phyloP scores from a whole-genome alignment of 2,329 filamentous ascomycete genomes.

The Ophiostoma ips region DNA sequence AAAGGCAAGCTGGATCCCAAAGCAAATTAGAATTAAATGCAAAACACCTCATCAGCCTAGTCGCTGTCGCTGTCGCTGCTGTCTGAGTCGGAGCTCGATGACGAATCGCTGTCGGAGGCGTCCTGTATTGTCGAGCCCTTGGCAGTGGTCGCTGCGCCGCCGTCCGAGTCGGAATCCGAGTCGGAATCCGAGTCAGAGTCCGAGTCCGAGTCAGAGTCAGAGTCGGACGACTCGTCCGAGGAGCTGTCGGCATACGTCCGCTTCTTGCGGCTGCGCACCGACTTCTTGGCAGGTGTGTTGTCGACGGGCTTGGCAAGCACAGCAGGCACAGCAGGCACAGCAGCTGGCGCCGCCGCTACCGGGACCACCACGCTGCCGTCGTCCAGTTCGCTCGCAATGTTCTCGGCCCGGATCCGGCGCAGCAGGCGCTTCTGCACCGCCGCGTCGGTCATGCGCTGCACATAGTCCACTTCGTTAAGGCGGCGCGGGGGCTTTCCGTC shows the following conservation, averaged over 20 bases:
- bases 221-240: slow-evolving; percentile 20
- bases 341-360: slow-evolving; percentile 14
- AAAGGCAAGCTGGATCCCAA: neutral
- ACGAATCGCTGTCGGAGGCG: neutral
- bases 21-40: too few species aligned
- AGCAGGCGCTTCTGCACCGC: slow-evolving; percentile 41
- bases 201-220: slow-evolving; percentile 17
- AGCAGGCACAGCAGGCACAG: slow-evolving; percentile 4
- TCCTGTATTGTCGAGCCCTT: neutral
- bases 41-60: too few species aligned
- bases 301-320: neutral
- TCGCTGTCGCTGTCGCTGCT: slow-evolving; percentile 1
- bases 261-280: slow-evolving; percentile 37
- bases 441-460: slow-evolving; percentile 31
- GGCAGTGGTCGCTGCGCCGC: neutral
- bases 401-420: slow-evolving; percentile 50
- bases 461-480: slow-evolving; percentile 36
- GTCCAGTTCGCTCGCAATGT: slow-evolving; percentile 40
- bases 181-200: slow-evolving; percentile 7
- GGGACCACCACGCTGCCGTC: slow-evolving; percentile 27
- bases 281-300: slow-evolving; percentile 19
- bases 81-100: neutral
- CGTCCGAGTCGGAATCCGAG: neutral
- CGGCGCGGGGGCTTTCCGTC: slow-evolving; percentile 29
- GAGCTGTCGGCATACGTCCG: slow-evolving; percentile 32